Evolutionary conservation across 345 rosid species (phyloP).

Genomic region (Eucalyptus regnans): DNA sequence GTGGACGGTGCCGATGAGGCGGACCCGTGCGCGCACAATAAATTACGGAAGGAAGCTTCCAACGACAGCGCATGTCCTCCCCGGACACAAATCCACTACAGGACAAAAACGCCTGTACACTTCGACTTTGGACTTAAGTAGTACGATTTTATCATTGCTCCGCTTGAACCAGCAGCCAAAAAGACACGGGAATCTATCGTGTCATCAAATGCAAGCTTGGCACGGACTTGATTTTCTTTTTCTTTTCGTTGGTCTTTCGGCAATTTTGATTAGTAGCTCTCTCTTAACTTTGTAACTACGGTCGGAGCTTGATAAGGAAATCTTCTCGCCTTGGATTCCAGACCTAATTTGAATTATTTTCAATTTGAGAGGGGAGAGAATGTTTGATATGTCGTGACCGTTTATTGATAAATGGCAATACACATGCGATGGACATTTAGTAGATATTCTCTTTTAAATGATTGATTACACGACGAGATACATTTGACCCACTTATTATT

Average conservation of each 20-base stretch:
- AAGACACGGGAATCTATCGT: neutral
- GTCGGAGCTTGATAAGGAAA: neutral
- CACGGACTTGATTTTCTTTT: neutral
- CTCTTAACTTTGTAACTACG: neutral
- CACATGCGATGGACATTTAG: accelerated
- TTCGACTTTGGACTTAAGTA: neutral
- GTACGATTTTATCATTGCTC: neutral
- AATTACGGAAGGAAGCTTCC: neutral
- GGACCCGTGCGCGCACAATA: neutral
- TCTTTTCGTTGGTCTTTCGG: neutral
- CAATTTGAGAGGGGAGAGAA: neutral
- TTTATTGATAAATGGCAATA: neutral
- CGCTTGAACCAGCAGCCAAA: neutral
- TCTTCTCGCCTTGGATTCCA: neutral
- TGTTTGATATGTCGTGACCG: neutral
- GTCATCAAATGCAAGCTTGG: neutral
- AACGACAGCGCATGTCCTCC: neutral
- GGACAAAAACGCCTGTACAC: neutral
- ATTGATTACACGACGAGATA: neutral
- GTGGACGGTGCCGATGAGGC: neutral
- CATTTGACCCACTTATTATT: accelerated
- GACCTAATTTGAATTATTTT: neutral
- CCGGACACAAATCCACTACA: neutral
- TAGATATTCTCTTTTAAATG: neutral
- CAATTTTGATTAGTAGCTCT: neutral